Evolutionary conservation across 306 rosid species (phyloP).

Genomic region (Cercis canadensis): DNA sequence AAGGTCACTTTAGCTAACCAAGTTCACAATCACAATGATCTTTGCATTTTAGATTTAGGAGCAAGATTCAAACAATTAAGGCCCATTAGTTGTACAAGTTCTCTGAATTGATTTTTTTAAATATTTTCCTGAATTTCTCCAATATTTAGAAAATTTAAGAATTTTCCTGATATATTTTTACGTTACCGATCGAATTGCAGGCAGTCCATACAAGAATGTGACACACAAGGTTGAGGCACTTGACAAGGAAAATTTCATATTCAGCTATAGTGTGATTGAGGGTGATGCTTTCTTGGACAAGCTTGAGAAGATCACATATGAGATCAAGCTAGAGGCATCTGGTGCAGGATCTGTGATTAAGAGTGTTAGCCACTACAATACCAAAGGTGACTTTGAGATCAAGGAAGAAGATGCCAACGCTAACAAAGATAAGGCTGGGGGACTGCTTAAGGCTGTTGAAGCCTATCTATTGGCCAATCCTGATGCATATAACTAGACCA

Average conservation of each 20-base stretch:
- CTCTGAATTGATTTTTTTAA: too few relatives aligned
- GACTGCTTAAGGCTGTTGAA: constrained; percentile 30
- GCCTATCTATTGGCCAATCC: constrained; percentile 30
- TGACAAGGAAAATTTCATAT: constrained; percentile 45
- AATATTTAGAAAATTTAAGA: too few relatives aligned
- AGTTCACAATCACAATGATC: too few relatives aligned
- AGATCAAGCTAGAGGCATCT: constrained; percentile 50
- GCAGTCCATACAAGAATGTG: constrained; percentile 42
- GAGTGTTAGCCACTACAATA: background rate
- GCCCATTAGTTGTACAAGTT: too few relatives aligned
- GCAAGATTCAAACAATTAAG: too few relatives aligned
- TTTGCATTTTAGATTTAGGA: too few relatives aligned
- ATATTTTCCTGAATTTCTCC: too few relatives aligned
- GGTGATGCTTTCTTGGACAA: constrained; percentile 48
- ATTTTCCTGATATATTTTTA: too few relatives aligned
- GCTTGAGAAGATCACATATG: constrained; percentile 49
- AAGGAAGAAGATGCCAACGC: too few relatives aligned
- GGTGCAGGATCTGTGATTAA: constrained; percentile 35
- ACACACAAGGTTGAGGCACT: constrained; percentile 53
- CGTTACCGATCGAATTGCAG: constrained; percentile 27
- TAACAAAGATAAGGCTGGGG: background rate
- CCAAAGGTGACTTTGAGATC: background rate
- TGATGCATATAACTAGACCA: background rate
- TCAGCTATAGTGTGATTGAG: constrained; percentile 48
- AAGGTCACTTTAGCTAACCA: constrained; percentile 41